Percentiles rank a stretch among this genome's conserved stretches.
phyloP scores from a whole-genome alignment of 352 stramenopile genomes.

The Phytophthora pseudosyringae region DNA sequence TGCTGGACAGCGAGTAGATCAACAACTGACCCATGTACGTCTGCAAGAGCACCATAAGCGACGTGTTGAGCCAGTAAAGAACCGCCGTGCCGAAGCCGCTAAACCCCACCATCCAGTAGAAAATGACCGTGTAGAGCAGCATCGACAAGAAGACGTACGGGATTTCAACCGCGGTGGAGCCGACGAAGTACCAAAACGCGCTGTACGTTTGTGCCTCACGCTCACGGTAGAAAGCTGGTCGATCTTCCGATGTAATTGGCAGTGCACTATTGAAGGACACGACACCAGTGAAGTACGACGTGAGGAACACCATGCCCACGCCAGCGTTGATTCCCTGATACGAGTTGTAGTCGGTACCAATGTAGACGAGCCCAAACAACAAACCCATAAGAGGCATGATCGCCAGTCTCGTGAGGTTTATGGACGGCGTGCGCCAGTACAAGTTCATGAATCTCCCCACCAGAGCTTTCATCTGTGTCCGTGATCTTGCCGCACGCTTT shows the following conservation, averaged over 20 bases:
- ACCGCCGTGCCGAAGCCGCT: conserved; percentile 40
- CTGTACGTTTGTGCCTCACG: conserved; percentile 88
- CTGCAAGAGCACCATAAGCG: conserved; percentile 53
- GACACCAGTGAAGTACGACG: conserved; percentile 83
- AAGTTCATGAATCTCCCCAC: conserved; percentile 44
- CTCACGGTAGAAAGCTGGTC: conserved; percentile 87
- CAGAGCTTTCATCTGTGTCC: conserved; percentile 42
- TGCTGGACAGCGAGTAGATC: conserved; percentile 46
- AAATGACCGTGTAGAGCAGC: conserved; percentile 61
- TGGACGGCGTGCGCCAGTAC: conserved; percentile 70
- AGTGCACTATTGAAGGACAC: conserved; percentile 79
- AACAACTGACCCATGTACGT: conserved; percentile 59
- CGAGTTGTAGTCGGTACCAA: conserved; percentile 46
- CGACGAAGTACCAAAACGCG: conserved; percentile 68
- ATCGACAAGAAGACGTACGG: conserved; percentile 58
- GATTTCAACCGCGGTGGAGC: conserved; percentile 78
- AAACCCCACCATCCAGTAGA: conserved; percentile 67
- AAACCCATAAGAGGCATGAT: conserved; percentile 42
- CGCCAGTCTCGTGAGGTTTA: conserved; percentile 77
- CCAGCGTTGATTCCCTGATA: conserved; percentile 59
- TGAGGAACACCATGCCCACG: conserved; percentile 85
- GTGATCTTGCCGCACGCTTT: conserved; percentile 42
- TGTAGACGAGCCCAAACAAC: conserved; percentile 53
- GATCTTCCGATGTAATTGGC: conserved; percentile 76
- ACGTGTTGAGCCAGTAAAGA: conserved; percentile 66